phyloP scores from a whole-genome alignment of 768 basidiomycete genomes.

The Hebeloma cylindrosporum region DNA sequence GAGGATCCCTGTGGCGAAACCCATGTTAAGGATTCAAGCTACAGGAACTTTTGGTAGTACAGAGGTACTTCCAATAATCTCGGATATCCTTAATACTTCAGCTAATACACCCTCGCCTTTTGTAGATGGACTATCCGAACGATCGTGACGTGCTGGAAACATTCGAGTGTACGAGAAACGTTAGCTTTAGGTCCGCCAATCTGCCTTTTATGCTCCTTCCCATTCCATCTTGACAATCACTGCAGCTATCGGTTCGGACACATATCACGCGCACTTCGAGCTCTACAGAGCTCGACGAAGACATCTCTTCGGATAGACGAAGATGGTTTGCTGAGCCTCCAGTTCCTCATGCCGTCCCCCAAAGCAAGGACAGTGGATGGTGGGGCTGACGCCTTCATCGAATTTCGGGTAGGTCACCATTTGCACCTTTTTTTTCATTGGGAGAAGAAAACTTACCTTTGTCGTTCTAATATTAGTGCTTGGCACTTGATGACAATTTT shows the following conservation, averaged over 20 bases:
- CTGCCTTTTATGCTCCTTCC: background rate
- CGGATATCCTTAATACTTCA: background rate
- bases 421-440: background rate
- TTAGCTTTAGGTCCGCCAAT: constrained; percentile 71
- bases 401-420: constrained; percentile 75
- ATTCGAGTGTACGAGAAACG: constrained; percentile 71
- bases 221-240: background rate
- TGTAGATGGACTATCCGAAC: constrained; percentile 93
- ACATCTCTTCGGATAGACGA: constrained; percentile 86
- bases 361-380: constrained; percentile 42
- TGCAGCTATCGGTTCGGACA: constrained; percentile 82
- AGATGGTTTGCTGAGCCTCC: constrained; percentile 80
- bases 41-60: constrained; percentile 82
- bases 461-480: constrained; percentile 2
- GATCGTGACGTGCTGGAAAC: constrained; percentile 89
- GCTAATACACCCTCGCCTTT: background rate
- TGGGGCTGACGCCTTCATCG: constrained; percentile 67
- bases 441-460: background rate
- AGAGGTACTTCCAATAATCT: constrained; percentile 49
- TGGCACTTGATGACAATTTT: constrained; percentile 31
- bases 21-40: constrained; percentile 79
- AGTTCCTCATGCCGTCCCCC: constrained; percentile 79
- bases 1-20: constrained; percentile 34
- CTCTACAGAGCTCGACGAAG: constrained; percentile 81
- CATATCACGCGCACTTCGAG: constrained; percentile 67